Base-by-base conservation (phyloP, 805 yeast species). In the Pichia manshurica region DNA sequence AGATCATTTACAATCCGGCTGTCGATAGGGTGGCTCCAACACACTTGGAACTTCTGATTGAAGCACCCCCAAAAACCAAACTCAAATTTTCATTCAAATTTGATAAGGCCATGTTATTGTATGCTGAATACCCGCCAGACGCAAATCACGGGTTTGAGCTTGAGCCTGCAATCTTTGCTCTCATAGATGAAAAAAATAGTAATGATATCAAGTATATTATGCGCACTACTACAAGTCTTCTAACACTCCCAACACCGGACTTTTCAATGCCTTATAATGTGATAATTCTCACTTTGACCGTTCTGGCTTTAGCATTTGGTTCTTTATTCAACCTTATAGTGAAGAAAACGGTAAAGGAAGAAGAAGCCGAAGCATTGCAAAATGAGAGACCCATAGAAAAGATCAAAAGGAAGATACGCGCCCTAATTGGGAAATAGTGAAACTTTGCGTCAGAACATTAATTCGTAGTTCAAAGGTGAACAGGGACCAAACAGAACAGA, bases 251-350 rank as follows among this genome's bases (percentile, higher is more conserved):
- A 2, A 93, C 98, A 0, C 99, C 99, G 0, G 99, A 93, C 68
- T 93, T 93, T 67, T 86, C 96, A 53, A 93, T 93, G 99, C 99
- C 99, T 0, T 93, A 93, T 64, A 93, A 93, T 58, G 99, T 93
- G 37, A 91, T 93, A 51, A 93, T 93, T 40, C 71, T 93, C 52
- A 87, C 98, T 0, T 87, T 96, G 7, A 93, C 99, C 0, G 84
- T 89, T 6, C 84, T 93, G 87, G 88, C 98, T 0, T 69, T 93
- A 49, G 82, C 91, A 0, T 91, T 90, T 68, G 98, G 98, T 8
- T 79, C 91, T 0, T 60, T 90, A 2, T 89, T 82, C 69, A 90
- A 91, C 59, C 68, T 89, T 45, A 61, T 93, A 39, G 80, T 82
- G 7, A 87, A 89, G 58, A 73, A 79, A 57, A 77, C 86, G 10